Evolutionary conservation across 2,329 filamentous ascomycete genomes (phyloP).

Genomic region (Bipolaris oryzae): DNA sequence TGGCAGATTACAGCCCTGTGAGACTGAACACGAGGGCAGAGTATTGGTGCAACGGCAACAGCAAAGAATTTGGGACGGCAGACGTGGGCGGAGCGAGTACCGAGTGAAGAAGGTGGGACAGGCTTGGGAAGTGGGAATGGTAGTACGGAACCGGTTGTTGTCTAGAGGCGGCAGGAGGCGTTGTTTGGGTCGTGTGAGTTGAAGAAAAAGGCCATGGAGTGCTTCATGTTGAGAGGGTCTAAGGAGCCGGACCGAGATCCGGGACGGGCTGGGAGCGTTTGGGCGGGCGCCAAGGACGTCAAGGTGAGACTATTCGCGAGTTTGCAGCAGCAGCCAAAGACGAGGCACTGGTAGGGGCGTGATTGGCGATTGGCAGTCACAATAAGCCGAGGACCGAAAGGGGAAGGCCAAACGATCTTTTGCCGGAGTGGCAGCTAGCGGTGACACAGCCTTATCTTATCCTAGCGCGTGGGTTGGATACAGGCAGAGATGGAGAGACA

Average conservation of each 20-base stretch:
- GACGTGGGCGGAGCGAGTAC: slow-evolving; percentile 5
- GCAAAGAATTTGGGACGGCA: slow-evolving; percentile 13
- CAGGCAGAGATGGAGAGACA: slow-evolving; percentile 15
- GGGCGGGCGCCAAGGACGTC: slow-evolving; percentile 13
- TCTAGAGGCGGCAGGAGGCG: neutral
- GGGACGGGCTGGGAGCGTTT: neutral
- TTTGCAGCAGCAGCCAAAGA: slow-evolving; percentile 10
- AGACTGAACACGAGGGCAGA: slow-evolving; percentile 2
- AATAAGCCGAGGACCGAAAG: slow-evolving; percentile 21
- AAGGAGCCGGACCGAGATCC: neutral
- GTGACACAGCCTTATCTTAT: slow-evolving; percentile 23
- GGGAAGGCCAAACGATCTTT: slow-evolving; percentile 25
- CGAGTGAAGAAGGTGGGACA: slow-evolving; percentile 13
- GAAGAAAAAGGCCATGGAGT: neutral
- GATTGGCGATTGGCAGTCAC: slow-evolving; percentile 10
- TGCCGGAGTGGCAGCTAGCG: slow-evolving; percentile 24
- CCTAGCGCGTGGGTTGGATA: slow-evolving; percentile 37
- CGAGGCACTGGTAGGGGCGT: slow-evolving; percentile 13
- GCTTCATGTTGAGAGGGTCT: slow-evolving; percentile 2
- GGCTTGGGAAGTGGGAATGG: neutral
- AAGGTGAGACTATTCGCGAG: slow-evolving; percentile 12
- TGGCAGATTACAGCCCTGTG: slow-evolving; percentile 1
- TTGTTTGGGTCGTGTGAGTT: neutral
- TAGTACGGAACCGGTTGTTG: slow-evolving; percentile 3
- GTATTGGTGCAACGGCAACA: slow-evolving; percentile 15